Conservation (phyloP, 1,284 basidiomycete genomes). For the Naganishia cerealis region DNA sequence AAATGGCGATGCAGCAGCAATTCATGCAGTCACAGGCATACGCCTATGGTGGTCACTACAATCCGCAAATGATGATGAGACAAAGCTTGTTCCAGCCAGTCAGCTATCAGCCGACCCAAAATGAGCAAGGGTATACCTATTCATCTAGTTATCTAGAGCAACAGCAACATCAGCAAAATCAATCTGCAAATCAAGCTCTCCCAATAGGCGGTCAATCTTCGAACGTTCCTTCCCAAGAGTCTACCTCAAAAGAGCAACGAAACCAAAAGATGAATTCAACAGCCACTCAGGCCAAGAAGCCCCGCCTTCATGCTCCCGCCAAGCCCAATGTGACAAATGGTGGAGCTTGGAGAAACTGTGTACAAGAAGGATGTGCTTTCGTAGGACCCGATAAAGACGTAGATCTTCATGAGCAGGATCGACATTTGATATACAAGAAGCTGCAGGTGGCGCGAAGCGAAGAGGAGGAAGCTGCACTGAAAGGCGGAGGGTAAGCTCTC, state of each 20-base stretch:
- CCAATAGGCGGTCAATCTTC: neutral
- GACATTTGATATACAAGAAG: slow-evolving; percentile 75
- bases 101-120: slow-evolving; percentile 22
- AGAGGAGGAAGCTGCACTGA: slow-evolving; percentile 61
- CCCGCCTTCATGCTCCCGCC: slow-evolving; percentile 18
- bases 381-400: slow-evolving; percentile 71
- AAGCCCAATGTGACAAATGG: slow-evolving; percentile 24
- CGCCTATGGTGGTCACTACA: slow-evolving; percentile 26
- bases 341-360: slow-evolving; percentile 59
- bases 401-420: slow-evolving; percentile 83
- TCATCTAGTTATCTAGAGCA: slow-evolving; percentile 31
- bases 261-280: neutral
- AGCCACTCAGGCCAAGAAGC: slow-evolving; percentile 14
- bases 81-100: slow-evolving; percentile 27
- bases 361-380: slow-evolving; percentile 68
- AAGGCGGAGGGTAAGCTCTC: slow-evolving; percentile 61
- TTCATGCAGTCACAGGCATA: slow-evolving; percentile 22
- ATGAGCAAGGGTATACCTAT: slow-evolving; percentile 32
- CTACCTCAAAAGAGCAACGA: neutral
- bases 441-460: slow-evolving; percentile 59
- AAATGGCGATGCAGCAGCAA: slow-evolving; percentile 24
- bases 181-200: neutral
- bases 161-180: slow-evolving; percentile 27
- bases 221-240: neutral
- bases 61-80: slow-evolving; percentile 28